Evolutionary conservation across 495 filamentous ascomycete species (phyloP), one percentile per base, ranked within the genome.

Genomic region (Neurospora sp.): DNA sequence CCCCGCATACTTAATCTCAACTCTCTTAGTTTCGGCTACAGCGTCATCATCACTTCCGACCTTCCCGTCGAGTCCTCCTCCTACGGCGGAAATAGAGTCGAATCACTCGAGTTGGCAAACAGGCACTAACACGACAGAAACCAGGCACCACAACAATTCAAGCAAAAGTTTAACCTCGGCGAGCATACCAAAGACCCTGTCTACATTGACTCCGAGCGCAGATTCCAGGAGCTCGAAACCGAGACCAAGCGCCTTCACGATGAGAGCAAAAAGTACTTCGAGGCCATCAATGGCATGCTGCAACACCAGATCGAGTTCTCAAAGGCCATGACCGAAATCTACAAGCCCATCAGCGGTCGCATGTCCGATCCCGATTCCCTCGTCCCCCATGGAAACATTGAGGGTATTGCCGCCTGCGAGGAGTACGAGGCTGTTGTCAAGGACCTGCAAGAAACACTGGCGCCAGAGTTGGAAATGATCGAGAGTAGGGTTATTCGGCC

Each of bases 291-390:
- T 83, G 93, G 94, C 85, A 99, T 99, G 96, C 85, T 99, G 76
- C 90, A 85, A 82, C 94, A 97, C 84, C 96, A 99, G 83, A 98
- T 98, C 86, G 96, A 96, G 82, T 99, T 99, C 86, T 96, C 94
- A 76, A 91, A 97, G 84, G 93, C 93, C 40, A 92, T 96, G 83
- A 91, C 91, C 69, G 96, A 99, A 83, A 91, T 99, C 76, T 99
- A 99, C 86, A 97, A 97, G 79, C 96, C 96, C 69, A 98, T 99
- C 76, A 97, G 94, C 74, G 96, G 96, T 24, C 92, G 95, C 74
- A 88, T 97, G 79, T 98, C 95, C 42, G 96, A 98, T 84, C 96
- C 96, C 38, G 92, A 94, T 74, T 92, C 92, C 21, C 88, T 92
- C 72, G 85, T 91, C 39, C 84, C 88, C 28, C 90, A 96, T 83